Evolutionary conservation across 176 grass and related monocot species (phyloP).

Genomic region (Zoysia japonica): DNA sequence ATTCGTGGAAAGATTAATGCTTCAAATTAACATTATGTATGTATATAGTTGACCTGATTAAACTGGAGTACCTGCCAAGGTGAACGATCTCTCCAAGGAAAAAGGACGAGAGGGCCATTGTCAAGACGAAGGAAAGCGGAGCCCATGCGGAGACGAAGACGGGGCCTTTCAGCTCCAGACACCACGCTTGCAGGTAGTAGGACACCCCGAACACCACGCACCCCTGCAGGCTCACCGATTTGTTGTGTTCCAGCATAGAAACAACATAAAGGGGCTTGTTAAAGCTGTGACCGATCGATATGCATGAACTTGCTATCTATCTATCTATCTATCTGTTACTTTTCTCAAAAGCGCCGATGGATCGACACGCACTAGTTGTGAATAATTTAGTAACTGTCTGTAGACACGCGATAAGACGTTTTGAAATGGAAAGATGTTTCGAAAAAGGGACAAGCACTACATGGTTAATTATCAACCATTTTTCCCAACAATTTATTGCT

Average conservation of each 20-base stretch:
- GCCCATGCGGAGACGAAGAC: slow-evolving; percentile 45
- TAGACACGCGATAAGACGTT: too few relatives aligned
- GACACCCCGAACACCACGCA: slow-evolving; percentile 22
- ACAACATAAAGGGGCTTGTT: not conserved
- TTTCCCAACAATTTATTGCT: too few relatives aligned
- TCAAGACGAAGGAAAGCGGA: slow-evolving; percentile 38
- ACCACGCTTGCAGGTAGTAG: slow-evolving; percentile 46
- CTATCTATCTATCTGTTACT: too few relatives aligned
- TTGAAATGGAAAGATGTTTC: too few relatives aligned
- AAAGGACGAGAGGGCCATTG: slow-evolving; percentile 28
- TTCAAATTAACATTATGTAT: not conserved
- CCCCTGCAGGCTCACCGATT: not conserved
- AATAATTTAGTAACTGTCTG: too few relatives aligned
- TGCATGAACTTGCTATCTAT: too few relatives aligned
- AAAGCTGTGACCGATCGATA: not conserved
- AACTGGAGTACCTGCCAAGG: slow-evolving; percentile 35
- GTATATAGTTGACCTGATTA: not conserved
- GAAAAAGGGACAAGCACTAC: too few relatives aligned
- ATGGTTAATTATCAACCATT: too few relatives aligned
- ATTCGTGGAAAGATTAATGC: not conserved
- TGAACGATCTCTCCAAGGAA: slow-evolving; percentile 33
- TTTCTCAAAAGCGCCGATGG: too few relatives aligned
- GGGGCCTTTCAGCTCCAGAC: slow-evolving; percentile 37
- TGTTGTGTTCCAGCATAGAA: not conserved
- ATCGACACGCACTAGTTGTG: too few relatives aligned